phyloP scores from a whole-genome alignment of 1,284 basidiomycete species.

The Sanguinoderma infundibulare region DNA sequence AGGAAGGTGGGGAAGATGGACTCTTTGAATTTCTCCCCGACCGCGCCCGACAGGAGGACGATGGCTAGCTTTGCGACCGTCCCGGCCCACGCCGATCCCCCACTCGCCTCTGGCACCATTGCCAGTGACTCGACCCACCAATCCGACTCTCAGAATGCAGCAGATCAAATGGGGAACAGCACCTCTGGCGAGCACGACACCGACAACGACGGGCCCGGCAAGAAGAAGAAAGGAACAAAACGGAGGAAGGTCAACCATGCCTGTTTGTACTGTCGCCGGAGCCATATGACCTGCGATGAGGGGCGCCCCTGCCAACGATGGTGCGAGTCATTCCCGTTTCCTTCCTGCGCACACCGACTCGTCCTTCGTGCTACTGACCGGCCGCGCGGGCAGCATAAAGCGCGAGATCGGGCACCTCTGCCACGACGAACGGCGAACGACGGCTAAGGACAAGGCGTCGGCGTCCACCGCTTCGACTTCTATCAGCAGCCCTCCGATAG shows the following conservation, averaged over 20 bases:
- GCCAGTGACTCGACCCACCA: slow-evolving; percentile 25
- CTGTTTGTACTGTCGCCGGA: slow-evolving; percentile 91
- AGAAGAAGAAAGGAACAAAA: slow-evolving; percentile 49
- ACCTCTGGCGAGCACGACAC: slow-evolving; percentile 26
- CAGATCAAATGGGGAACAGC: slow-evolving; percentile 10
- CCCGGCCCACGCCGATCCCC: slow-evolving; percentile 37
- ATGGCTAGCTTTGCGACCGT: slow-evolving; percentile 38
- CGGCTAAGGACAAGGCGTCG: slow-evolving; percentile 47
- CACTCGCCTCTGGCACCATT: slow-evolving; percentile 29
- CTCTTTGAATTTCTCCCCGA: slow-evolving; percentile 30
- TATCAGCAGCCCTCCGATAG: slow-evolving; percentile 32
- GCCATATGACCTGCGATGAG: slow-evolving; percentile 94
- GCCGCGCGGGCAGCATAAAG: slow-evolving; percentile 67
- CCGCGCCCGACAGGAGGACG: slow-evolving; percentile 31
- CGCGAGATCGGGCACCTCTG: slow-evolving; percentile 91
- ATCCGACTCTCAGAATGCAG: slow-evolving; percentile 18
- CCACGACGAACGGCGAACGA: slow-evolving; percentile 79
- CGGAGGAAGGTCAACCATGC: slow-evolving; percentile 88
- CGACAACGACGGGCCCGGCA: slow-evolving; percentile 29
- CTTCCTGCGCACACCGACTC: not conserved
- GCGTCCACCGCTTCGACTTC: slow-evolving; percentile 40
- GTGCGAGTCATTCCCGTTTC: slow-evolving; percentile 52
- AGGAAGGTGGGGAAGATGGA: slow-evolving; percentile 7
- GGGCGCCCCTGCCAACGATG: slow-evolving; percentile 89
- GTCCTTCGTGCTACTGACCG: slow-evolving; percentile 11